Evolutionary conservation across 2,329 filamentous ascomycete species (phyloP), one percentile per base, ranked within the genome.

Genomic region (Chaetomiaceae sp.): DNA sequence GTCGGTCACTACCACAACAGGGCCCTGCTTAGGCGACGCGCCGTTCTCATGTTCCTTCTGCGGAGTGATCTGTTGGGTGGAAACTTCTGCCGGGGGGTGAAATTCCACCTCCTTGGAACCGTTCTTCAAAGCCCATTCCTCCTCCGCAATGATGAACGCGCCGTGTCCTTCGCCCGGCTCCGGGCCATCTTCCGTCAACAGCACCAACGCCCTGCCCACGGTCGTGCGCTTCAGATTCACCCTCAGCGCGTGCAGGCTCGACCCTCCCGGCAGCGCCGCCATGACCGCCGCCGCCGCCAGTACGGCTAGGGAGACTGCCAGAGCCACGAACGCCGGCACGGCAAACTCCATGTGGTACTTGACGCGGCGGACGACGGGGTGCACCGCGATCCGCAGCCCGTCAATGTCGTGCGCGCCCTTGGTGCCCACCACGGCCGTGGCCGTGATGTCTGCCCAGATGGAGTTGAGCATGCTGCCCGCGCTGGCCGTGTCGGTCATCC

Each of bases 371-470:
- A 58, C 56, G 39, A 61, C 52, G 0, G 54, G 51, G 16, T 23
- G 63, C 30, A 71, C 23, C 23, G 5, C 23, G 23, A 25, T 25
- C 23, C 9, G 5, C 23, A 25, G 23, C 9, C 23, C 58, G 2
- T 57, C 55, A 5, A 67, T 44, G 9, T 25, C n/a, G 0, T 14
- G 43, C 8, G 10, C 49, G 0, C 59, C 55, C 34, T 56, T 66
- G 2, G 69, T 73, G 4, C 73, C 72, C 0, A 73, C 63, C 0
- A 74, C 67, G 2, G 68, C 60, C n/a, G 70, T 72, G 1, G 73
- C 67, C 1, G 67, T 65, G 6, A 71, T 48, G 49, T 76, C 72
- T 0, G 72, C 75, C 67, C 70, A 75, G 5, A 75, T 64, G 0
- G 73, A 60, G 54, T 74, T 70, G 10, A 73, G 58, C 8, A 75